Conservation (phyloP, 768 basidiomycete genomes). For the Tephrocybe sp. region DNA sequence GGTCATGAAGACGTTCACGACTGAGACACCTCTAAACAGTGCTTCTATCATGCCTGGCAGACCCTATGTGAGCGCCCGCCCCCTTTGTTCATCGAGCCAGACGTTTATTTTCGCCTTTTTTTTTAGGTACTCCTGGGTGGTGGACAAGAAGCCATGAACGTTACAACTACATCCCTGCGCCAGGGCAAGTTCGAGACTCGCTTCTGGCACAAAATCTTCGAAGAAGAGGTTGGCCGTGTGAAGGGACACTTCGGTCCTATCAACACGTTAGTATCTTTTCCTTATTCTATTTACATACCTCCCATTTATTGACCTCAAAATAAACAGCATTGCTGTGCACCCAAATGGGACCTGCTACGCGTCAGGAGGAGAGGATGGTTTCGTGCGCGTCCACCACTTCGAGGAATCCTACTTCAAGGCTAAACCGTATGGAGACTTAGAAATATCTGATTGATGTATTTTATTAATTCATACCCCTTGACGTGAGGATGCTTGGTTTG, state of each 20-base stretch:
- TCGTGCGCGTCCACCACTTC: conserved; percentile 87
- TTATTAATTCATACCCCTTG: conserved; percentile 14
- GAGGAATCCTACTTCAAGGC: conserved; percentile 94
- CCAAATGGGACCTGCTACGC: conserved; percentile 88
- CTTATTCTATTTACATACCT: background rate
- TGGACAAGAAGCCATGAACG: conserved; percentile 97
- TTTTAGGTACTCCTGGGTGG: conserved; percentile 85
- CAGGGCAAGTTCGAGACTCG: conserved; percentile 98
- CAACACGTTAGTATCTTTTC: conserved; percentile 73
- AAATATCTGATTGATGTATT: conserved; percentile 50
- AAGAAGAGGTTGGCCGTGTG: conserved; percentile 96
- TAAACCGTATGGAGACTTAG: conserved; percentile 89
- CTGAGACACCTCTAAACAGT: conserved; percentile 95
- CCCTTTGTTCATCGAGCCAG: too few species aligned
- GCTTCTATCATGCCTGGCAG: conserved; percentile 82
- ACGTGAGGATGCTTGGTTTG: background rate
- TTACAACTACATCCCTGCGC: conserved; percentile 90
- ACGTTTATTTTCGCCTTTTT: background rate
- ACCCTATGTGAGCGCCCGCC: conserved; percentile 81
- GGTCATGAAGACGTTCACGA: conserved; percentile 90
- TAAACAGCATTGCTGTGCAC: conserved; percentile 83
- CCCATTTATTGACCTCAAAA: conserved; percentile 8
- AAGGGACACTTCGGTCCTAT: conserved; percentile 97
- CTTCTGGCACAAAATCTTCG: conserved; percentile 97
- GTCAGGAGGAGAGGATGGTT: conserved; percentile 96